Evolutionary conservation across 2,329 filamentous ascomycete species (phyloP).

Genomic region (Chrysoporthe cubensis): DNA sequence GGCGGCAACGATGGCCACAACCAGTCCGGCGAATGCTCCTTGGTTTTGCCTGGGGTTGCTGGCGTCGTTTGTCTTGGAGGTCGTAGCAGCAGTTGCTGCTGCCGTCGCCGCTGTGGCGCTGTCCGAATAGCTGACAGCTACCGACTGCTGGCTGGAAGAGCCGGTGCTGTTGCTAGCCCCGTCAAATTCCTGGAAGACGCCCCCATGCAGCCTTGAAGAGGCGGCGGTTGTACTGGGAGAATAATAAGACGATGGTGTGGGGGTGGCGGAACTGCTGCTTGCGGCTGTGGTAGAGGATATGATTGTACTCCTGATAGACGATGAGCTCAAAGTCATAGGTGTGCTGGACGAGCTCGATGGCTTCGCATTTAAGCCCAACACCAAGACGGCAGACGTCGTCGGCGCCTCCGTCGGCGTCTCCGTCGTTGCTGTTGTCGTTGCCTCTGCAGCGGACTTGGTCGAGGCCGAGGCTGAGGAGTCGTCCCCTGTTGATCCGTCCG

Average conservation of each 20-base stretch:
- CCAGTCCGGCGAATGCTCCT: constrained; percentile 56
- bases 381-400: constrained; percentile 26
- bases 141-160: constrained; percentile 11
- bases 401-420: constrained; percentile 32
- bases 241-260: constrained; percentile 29
- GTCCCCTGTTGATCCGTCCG: constrained; percentile 45
- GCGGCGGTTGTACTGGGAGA: constrained; percentile 24
- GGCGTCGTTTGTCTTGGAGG: constrained; percentile 47
- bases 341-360: constrained; percentile 20
- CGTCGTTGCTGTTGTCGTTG: constrained; percentile 25
- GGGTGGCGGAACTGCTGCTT: constrained; percentile 14
- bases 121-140: not conserved
- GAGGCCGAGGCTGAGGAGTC: constrained; percentile 31
- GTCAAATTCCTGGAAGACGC: constrained; percentile 59
- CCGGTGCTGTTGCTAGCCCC: constrained; percentile 36
- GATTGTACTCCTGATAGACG: constrained; percentile 28
- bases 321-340: constrained; percentile 25
- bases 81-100: constrained; percentile 32
- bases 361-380: constrained; percentile 5
- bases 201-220: constrained; percentile 36
- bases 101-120: constrained; percentile 28
- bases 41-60: constrained; percentile 50
- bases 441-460: constrained; percentile 29
- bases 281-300: not conserved
- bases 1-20: constrained; percentile 60